Percentiles rank a stretch among this genome's conserved stretches.
Evolutionary conservation across 768 basidiomycete genomes (phyloP).

Genomic region (Amylocystis lapponica): DNA sequence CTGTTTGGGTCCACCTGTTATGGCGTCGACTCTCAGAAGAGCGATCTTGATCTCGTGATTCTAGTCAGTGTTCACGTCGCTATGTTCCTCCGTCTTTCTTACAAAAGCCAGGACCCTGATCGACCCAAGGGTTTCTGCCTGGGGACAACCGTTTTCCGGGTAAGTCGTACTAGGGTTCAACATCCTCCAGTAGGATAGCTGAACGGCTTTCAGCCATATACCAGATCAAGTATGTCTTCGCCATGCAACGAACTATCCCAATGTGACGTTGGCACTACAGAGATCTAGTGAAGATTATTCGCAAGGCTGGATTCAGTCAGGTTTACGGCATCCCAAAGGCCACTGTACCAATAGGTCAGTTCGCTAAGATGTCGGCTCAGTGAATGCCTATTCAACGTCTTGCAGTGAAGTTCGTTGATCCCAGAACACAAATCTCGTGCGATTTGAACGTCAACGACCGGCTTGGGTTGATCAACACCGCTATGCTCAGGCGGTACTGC

Average conservation of each 20-base stretch:
- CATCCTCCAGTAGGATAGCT: no score
- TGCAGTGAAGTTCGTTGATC: slow-evolving; percentile 49
- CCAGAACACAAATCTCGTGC: slow-evolving; percentile 33
- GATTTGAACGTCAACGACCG: slow-evolving; percentile 63
- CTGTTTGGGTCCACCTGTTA: slow-evolving; percentile 49
- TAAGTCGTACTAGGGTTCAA: no score
- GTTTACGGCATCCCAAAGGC: slow-evolving; percentile 22
- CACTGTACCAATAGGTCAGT: slow-evolving; percentile 31
- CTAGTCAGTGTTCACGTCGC: no score
- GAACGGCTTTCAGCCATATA: no score
- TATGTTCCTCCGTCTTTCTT: no score
- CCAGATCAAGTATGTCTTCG: no score
- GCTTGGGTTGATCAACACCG: slow-evolving; percentile 47
- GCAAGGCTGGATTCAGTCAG: slow-evolving; percentile 28
- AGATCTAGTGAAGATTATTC: no score
- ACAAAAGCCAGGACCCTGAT: no score
- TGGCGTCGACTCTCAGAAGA: slow-evolving; percentile 32
- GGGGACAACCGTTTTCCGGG: no score
- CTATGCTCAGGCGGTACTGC: slow-evolving; percentile 48
- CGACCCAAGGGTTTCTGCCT: no score
- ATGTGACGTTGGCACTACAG: no score
- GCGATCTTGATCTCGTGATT: slow-evolving; percentile 50
- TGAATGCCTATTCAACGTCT: not conserved
- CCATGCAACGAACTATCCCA: no score
- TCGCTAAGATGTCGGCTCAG: not conserved